Conservation (phyloP, 345 rosid species). For the Aquilaria malaccensis region DNA sequence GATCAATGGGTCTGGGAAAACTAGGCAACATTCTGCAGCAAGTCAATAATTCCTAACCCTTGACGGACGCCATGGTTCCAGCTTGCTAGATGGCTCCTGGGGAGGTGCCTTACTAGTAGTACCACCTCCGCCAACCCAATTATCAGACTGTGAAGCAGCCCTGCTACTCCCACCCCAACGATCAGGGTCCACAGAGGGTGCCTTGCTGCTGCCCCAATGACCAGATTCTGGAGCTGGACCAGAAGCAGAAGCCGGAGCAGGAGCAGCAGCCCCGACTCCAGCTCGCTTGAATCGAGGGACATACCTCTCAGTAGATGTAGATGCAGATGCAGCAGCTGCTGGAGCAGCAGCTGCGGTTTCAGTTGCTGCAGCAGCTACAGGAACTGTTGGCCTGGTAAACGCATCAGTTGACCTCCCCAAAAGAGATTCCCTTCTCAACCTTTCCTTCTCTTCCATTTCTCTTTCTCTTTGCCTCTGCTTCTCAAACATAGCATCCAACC, state of each 20-base stretch:
- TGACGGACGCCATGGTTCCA: constrained; percentile 16
- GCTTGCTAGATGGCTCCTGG: neutral
- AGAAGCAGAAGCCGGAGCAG: constrained; percentile 24
- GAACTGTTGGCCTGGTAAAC: constrained; percentile 34
- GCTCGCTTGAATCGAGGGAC: constrained; percentile 50
- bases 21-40: too few relatives aligned
- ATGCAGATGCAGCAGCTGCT: constrained; percentile 17
- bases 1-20: too few relatives aligned
- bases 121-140: neutral
- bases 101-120: neutral
- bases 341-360: constrained; percentile 20
- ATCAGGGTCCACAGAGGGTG: constrained; percentile 35
- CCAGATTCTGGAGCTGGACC: constrained; percentile 24
- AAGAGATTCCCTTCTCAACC: constrained; percentile 50
- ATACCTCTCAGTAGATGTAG: constrained; percentile 30
- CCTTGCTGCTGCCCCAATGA: constrained; percentile 23
- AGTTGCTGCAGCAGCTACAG: constrained; percentile 25
- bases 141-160: constrained; percentile 4
- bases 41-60: neutral
- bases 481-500: constrained; percentile 81
- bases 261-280: constrained; percentile 23
- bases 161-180: constrained; percentile 27
- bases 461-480: constrained; percentile 84
- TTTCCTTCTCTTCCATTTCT: constrained; percentile 80
- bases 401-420: constrained; percentile 34